Conservation (phyloP, 257 asterid species). For the Handroanthus guayacan region DNA sequence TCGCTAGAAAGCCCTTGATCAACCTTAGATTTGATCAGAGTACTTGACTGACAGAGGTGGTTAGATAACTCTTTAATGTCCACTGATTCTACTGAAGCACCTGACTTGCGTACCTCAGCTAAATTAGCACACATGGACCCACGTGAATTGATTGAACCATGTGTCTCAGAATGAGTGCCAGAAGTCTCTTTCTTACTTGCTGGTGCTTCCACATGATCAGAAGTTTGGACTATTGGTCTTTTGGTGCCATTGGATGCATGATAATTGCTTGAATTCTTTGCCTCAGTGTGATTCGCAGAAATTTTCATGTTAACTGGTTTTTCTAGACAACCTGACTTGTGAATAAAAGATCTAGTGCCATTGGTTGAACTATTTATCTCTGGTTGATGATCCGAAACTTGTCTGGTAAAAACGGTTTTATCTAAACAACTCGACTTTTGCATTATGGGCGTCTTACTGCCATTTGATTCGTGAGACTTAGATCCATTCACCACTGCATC, state of each 20-base stretch:
- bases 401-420: conserved; percentile 41
- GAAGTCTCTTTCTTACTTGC: conserved; percentile 26
- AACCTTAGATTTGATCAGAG: conserved; percentile 39
- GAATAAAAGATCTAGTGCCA: conserved; percentile 38
- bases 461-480: conserved; percentile 63
- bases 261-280: conserved; percentile 29
- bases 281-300: conserved; percentile 33
- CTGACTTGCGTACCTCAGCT: conserved; percentile 39
- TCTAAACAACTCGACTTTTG: conserved; percentile 49
- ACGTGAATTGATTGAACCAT: conserved; percentile 32
- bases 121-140: conserved; percentile 43
- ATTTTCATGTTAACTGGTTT: conserved; percentile 41
- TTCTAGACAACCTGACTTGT: conserved; percentile 43
- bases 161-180: conserved; percentile 35
- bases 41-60: conserved; percentile 47
- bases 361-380: conserved; percentile 46
- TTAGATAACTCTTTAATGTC: conserved; percentile 41
- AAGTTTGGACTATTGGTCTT: conserved; percentile 27
- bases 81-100: conserved; percentile 42
- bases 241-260: conserved; percentile 43
- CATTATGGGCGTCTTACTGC: conserved; percentile 47
- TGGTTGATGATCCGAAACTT: conserved; percentile 43
- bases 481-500: conserved; percentile 64
- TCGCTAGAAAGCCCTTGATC: conserved; percentile 50
- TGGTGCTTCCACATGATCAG: conserved; percentile 37